Base-by-base conservation (phyloP, 495 filamentous ascomycete species). In the Aspergillus diversus region DNA sequence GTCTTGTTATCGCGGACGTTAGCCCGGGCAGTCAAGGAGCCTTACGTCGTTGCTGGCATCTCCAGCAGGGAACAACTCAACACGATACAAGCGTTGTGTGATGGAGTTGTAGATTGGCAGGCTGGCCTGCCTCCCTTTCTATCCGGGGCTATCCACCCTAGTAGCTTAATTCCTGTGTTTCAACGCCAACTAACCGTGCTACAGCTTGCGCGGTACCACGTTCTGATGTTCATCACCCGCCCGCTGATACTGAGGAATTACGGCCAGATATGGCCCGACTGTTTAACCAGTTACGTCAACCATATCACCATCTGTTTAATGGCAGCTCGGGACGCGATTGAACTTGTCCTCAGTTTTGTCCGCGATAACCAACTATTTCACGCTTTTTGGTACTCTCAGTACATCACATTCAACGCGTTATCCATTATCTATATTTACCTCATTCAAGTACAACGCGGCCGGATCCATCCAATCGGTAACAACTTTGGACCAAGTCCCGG, bases 361-460 rank as follows among this genome's bases (percentile, higher is more conserved):
- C 63, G 66, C n/a, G 71, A 71, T 1, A 63, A 69, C 8, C 63
- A 71, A 7, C 59, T 73, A 5, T 73, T 69, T 32, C 63, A 59
- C 4, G 61, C 71, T 0, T 73, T 73, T 35, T 73, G 71, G 71
- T 73, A 71, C 43, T 71, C 71, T 1, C 71, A 73, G 47, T 73
- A 73, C 42, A 71, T 73, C 48, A 64, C 71, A 2, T 73, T 73
- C 61, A 73, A 73, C n/a, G 71, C 71, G 17, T 34, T 73, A 12
- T 73, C 71, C 5, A 67, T 69, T n/a, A 66, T 69, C 9, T 73
- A 73, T 46, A 67, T 73, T 9, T 71, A 67, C 31, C 60, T 73
- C 2, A 73, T 70, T 12, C 64, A 73, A 37, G 63, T 68, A 3
- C 63, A 64, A 16, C 63, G 64, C 16, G 66, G 63, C 0, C 60